A percentile compares a stretch with the other conserved stretches of the same genome.
Evolutionary conservation across 306 rosid genomes (phyloP).

Genomic region (Styphnolobium japonicum): DNA sequence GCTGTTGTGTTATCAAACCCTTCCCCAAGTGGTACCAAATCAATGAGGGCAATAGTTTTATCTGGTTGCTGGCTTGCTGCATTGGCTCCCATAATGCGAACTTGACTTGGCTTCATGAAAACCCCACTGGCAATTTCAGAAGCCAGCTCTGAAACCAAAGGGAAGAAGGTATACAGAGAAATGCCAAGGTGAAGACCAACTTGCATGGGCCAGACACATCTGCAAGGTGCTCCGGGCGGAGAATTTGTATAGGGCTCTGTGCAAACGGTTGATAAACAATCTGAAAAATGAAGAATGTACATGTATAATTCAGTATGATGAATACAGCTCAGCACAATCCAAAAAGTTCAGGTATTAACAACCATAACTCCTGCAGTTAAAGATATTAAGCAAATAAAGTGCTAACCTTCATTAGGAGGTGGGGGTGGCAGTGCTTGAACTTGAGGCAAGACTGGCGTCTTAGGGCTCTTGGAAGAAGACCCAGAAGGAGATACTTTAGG

Average conservation of each 20-base stretch:
- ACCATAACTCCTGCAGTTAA: background rate
- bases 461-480: constrained; percentile 46
- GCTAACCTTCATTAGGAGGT: constrained; percentile 89
- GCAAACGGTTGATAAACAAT: constrained; percentile 69
- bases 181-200: constrained; percentile 78
- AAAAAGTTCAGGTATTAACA: background rate
- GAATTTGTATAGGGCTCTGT: constrained; percentile 73
- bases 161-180: constrained; percentile 89
- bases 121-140: constrained; percentile 72
- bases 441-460: constrained; percentile 50
- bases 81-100: constrained; percentile 91
- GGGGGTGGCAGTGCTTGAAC: constrained; percentile 82
- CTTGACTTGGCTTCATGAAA: constrained; percentile 87
- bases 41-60: constrained; percentile 67
- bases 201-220: constrained; percentile 87
- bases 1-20: constrained; percentile 86
- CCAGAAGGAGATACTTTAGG: constrained; percentile 45
- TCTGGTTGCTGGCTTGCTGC: constrained; percentile 71
- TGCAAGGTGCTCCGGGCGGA: constrained; percentile 92
- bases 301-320: constrained; percentile 21
- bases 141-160: constrained; percentile 90
- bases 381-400: constrained; percentile 10
- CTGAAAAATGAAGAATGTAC: constrained; percentile 42
- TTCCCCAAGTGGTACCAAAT: constrained; percentile 84
- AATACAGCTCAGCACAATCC: constrained; percentile 8